Evolutionary conservation across 2,329 filamentous ascomycete genomes (phyloP), one percentile per base, ranked within the genome.

Genomic region (Neocucurbitaria cava): DNA sequence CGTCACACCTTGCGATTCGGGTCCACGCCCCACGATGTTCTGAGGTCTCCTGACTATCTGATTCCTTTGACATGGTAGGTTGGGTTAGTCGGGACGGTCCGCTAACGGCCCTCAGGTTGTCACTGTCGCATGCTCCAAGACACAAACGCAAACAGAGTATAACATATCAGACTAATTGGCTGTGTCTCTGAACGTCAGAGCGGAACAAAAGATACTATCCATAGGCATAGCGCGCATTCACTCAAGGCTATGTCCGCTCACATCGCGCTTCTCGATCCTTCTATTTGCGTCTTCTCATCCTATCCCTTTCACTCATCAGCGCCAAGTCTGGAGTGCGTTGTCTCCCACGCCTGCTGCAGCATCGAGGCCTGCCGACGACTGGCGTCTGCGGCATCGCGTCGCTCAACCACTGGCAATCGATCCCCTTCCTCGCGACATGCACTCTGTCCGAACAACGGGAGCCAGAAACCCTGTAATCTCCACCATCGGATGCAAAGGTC

Each of bases 281-380:
- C 18, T 17, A 42, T 18, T 33, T 15, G 33, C 36, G 38, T 28
- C 10, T 20, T 36, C 39, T 40, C 52, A 45, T 41, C 41, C 55
- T 49, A 52, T 58, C 50, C 52, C 46, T 43, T 35, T 49, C 48
- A 46, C 42, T 46, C 43, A 46, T 46, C 41, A 49, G 50, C 46
- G 66, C 65, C 58, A 65, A 67, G 68, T 69, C 58, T 59, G 64
- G 59, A 71, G 64, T 73, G 70, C 56, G 69, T 65, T 72, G 69
- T 65, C 61, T 56, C 54, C 52, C 54, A 57, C 58, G 60, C 65
- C 48, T 56, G 50, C 55, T 58, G 56, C 65, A 59, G 38, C 55
- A 59, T 49, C 48, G 45, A 40, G 50, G 49, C 40, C 39, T 55
- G 44, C 28, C 42, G 47, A 17, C 31, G 31, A 35, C 31, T 35